phyloP scores from a whole-genome alignment of 106 monocot species.

The Agapanthus africanus region DNA sequence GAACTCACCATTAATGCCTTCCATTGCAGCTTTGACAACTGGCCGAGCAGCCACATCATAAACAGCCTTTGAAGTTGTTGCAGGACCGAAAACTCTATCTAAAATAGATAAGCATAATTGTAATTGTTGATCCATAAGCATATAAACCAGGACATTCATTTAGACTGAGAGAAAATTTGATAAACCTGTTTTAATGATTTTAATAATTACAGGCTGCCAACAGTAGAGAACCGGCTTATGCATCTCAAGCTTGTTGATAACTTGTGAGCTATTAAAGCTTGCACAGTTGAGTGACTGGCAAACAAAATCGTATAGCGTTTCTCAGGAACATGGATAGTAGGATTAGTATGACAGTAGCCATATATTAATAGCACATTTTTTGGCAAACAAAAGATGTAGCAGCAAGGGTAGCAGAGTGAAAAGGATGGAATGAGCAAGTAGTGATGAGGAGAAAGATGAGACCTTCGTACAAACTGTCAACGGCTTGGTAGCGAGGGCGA shows the following conservation, averaged over 20 bases:
- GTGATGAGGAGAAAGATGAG: too few species aligned
- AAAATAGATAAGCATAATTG: slow-evolving; percentile 1
- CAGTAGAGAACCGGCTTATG: neutral
- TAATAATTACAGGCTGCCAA: neutral
- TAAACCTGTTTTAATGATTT: neutral
- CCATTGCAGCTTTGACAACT: slow-evolving; percentile 97
- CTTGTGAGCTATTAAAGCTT: neutral
- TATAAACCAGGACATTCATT: neutral
- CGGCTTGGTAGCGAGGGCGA: too few species aligned
- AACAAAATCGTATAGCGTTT: neutral
- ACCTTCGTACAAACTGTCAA: too few species aligned
- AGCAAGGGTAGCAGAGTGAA: too few species aligned
- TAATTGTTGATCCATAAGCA: neutral
- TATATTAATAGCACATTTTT: too few species aligned
- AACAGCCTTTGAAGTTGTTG: slow-evolving; percentile 50
- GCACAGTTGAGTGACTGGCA: neutral
- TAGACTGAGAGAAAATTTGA: neutral
- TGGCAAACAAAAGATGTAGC: too few species aligned
- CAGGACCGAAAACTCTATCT: slow-evolving; percentile 96
- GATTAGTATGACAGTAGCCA: too few species aligned
- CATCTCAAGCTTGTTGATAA: neutral
- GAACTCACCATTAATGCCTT: slow-evolving; percentile 81
- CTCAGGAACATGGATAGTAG: too few species aligned
- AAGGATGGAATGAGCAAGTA: too few species aligned
- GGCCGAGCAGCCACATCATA: slow-evolving; percentile 96